phyloP scores from a whole-genome alignment of 345 rosid species.

The Hirschfeldia incana region DNA sequence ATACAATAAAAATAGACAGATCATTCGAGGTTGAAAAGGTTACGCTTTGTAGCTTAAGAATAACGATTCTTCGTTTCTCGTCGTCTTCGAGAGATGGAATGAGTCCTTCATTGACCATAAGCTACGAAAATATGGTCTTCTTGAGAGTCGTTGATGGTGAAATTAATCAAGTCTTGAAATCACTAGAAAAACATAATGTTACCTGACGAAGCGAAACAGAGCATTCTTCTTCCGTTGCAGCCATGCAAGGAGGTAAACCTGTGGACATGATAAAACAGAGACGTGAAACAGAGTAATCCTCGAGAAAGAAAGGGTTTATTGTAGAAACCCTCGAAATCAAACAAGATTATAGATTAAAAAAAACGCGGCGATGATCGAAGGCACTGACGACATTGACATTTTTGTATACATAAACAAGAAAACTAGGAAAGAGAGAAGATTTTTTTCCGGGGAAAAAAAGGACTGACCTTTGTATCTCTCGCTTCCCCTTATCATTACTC shows the following conservation, averaged over 20 bases:
- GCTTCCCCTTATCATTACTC: neutral
- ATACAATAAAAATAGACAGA: neutral
- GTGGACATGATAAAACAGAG: slow-evolving; percentile 1
- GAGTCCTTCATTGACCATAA: slow-evolving; percentile 49
- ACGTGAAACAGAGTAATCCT: neutral
- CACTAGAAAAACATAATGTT: neutral
- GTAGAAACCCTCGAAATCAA: neutral
- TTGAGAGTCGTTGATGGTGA: neutral
- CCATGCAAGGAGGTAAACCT: slow-evolving; percentile 18
- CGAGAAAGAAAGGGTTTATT: slow-evolving; percentile 14
- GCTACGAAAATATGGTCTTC: slow-evolving; percentile 25
- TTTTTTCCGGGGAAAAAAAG: neutral
- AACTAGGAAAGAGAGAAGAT: too few species aligned
- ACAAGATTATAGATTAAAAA: neutral
- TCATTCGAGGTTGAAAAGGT: neutral
- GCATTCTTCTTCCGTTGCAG: slow-evolving; percentile 45
- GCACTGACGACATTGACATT: neutral
- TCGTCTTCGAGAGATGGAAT: slow-evolving; percentile 50
- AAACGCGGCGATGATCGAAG: slow-evolving; percentile 15
- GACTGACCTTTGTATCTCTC: neutral
- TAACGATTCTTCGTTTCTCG: slow-evolving; percentile 45
- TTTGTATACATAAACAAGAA: too few species aligned
- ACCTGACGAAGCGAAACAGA: slow-evolving; percentile 58
- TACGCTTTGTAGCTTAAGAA: slow-evolving; percentile 45
- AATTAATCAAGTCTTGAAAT: neutral